A percentile compares a stretch with the other conserved stretches of the same genome.
Evolutionary conservation across 306 rosid genomes (phyloP).

Genomic region (Quercus rubra): DNA sequence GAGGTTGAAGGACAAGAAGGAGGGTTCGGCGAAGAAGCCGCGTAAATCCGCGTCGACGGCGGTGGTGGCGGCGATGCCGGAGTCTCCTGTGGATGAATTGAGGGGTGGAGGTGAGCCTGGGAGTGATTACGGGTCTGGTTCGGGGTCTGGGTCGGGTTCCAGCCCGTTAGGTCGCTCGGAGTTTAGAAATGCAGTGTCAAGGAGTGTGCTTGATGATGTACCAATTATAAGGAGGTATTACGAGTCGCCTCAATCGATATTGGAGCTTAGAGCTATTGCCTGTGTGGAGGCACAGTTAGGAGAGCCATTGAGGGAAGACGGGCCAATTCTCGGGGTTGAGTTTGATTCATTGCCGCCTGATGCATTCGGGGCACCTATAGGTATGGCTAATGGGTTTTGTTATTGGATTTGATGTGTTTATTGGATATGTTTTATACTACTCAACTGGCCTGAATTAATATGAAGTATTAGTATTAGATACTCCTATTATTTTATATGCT

Average conservation of each 20-base stretch:
- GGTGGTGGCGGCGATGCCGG: slow-evolving; percentile 35
- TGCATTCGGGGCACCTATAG: slow-evolving; percentile 94
- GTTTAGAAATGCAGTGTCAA: slow-evolving; percentile 48
- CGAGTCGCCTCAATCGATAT: slow-evolving; percentile 61
- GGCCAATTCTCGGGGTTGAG: slow-evolving; percentile 86
- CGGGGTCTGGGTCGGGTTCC: slow-evolving; percentile 95
- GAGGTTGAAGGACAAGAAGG: slow-evolving; percentile 95
- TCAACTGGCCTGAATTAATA: background rate
- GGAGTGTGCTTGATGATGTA: slow-evolving; percentile 46
- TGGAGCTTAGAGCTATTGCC: slow-evolving; percentile 88
- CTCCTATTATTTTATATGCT: background rate
- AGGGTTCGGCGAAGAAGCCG: slow-evolving; percentile 48
- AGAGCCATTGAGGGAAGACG: slow-evolving; percentile 89
- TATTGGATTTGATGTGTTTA: background rate
- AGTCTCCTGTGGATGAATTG: slow-evolving; percentile 66
- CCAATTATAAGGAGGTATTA: slow-evolving; percentile 49
- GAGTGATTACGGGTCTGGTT: slow-evolving; percentile 87
- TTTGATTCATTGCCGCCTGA: slow-evolving; percentile 94
- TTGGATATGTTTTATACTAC: background rate
- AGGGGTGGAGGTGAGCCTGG: slow-evolving; percentile 51
- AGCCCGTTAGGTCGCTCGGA: slow-evolving; percentile 64
- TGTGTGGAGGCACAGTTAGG: slow-evolving; percentile 95
- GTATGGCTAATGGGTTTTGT: slow-evolving; percentile 33
- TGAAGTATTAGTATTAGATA: too few species aligned
- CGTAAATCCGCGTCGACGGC: slow-evolving; percentile 31